Conservation (phyloP, 306 rosid species). For the Gastrolobium villosum region DNA sequence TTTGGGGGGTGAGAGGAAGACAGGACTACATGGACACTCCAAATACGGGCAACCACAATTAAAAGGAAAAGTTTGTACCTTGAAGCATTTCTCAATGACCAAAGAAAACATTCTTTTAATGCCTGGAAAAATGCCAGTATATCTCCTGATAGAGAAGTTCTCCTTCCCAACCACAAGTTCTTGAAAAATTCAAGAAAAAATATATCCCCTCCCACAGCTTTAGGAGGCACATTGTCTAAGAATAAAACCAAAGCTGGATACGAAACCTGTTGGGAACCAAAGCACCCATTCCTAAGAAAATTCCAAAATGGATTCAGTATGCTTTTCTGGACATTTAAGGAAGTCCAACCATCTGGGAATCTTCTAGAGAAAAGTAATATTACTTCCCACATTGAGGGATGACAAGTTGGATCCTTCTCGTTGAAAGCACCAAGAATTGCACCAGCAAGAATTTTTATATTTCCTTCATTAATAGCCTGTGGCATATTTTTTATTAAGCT, state of each 20-base stretch:
- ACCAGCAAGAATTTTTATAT: constrained; percentile 72
- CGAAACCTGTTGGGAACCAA: constrained; percentile 86
- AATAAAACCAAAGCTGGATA: constrained; percentile 86
- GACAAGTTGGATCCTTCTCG: constrained; percentile 90
- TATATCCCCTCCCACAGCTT: constrained; percentile 70
- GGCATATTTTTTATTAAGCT: constrained; percentile 85
- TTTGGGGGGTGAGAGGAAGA: constrained; percentile 13
- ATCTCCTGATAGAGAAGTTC: constrained; percentile 65
- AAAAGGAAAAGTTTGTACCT: constrained; percentile 63
- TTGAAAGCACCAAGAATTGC: constrained; percentile 86
- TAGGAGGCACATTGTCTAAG: constrained; percentile 76
- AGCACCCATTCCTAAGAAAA: constrained; percentile 94
- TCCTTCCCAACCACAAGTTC: constrained; percentile 88
- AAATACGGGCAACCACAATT: constrained; percentile 25
- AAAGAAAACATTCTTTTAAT: constrained; percentile 85
- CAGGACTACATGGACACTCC: constrained; percentile 30
- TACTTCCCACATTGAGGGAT: constrained; percentile 93
- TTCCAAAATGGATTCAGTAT: constrained; percentile 78
- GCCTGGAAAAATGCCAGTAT: constrained; percentile 75
- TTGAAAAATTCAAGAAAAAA: constrained; percentile 82
- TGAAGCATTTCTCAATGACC: constrained; percentile 83
- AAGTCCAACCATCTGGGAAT: constrained; percentile 83
- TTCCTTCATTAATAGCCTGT: constrained; percentile 75
- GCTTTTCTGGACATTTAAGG: constrained; percentile 79
- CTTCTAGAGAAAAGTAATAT: constrained; percentile 81